Percentiles rank a stretch among this genome's conserved stretches.
Evolutionary conservation across 163 green algal species (phyloP).

Genomic region (Chloromonas sp.): DNA sequence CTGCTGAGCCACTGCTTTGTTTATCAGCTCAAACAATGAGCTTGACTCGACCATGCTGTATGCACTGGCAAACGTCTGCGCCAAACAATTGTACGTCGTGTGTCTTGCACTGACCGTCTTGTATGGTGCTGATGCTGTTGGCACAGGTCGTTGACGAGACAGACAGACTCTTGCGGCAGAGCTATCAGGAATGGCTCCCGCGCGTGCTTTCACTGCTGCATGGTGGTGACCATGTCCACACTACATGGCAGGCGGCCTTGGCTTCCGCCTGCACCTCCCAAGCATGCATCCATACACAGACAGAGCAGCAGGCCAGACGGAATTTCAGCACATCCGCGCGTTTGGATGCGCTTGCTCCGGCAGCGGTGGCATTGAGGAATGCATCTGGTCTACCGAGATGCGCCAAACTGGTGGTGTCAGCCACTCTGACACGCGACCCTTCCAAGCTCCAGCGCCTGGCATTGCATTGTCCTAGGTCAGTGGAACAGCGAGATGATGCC

Average conservation of each 20-base stretch:
- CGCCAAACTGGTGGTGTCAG: constrained; percentile 89
- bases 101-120: not conserved
- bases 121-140: not conserved
- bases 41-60: too few species aligned
- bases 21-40: too few species aligned
- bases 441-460: constrained; percentile 73
- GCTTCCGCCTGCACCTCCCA: too few species aligned
- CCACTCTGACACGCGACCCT: constrained; percentile 89
- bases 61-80: too few species aligned
- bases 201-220: constrained; percentile 46
- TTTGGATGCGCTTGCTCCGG: too few species aligned
- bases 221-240: not conserved
- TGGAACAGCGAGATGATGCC: not conserved
- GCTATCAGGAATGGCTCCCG: constrained; percentile 84
- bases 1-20: too few species aligned
- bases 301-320: too few species aligned
- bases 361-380: not conserved
- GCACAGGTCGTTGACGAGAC: constrained; percentile 78
- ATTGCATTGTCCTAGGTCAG: constrained; percentile 70
- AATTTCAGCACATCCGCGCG: too few species aligned
- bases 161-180: constrained; percentile 79
- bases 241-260: not conserved
- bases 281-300: too few species aligned
- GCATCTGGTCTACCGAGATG: constrained; percentile 19
- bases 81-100: too few species aligned